A percentile compares a stretch with the other conserved stretches of the same genome.
phyloP scores from a whole-genome alignment of 2,329 filamentous ascomycete species.

The Penicillium paneum region DNA sequence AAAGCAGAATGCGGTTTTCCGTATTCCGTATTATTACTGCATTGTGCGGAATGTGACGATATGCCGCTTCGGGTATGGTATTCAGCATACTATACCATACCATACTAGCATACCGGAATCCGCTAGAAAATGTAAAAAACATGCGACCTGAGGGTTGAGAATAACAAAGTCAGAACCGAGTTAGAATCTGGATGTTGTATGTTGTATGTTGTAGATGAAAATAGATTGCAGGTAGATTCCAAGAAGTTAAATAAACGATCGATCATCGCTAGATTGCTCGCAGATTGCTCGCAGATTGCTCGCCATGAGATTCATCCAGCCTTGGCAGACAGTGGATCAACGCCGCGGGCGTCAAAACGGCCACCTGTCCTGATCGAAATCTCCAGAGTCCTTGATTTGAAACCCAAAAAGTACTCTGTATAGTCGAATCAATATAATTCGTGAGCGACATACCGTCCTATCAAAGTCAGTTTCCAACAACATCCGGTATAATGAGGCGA shows the following conservation, averaged over 20 bases:
- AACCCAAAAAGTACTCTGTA: background rate
- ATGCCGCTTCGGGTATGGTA: conserved; percentile 17
- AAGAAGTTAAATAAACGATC: conserved; percentile 1
- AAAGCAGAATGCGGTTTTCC: background rate
- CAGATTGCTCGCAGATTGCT: conserved; percentile 13
- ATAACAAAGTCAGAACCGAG: background rate
- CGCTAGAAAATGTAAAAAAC: conserved; percentile 4
- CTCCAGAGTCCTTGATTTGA: background rate
- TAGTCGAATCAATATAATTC: background rate
- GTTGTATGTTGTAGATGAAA: background rate
- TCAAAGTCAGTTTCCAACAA: background rate
- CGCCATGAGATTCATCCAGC: conserved; percentile 20
- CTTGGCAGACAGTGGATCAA: conserved; percentile 21
- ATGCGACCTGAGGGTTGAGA: background rate
- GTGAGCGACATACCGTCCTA: background rate
- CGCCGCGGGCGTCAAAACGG: conserved; percentile 15
- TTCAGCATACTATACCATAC: conserved; percentile 17
- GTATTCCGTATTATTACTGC: conserved; percentile 5
- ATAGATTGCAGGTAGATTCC: background rate
- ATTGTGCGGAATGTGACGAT: conserved; percentile 17
- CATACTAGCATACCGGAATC: conserved; percentile 10
- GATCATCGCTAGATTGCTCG: conserved; percentile 16
- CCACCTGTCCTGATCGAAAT: conserved; percentile 23
- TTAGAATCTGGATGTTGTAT: background rate
- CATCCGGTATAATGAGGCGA: background rate